Evolutionary conservation across 2,329 filamentous ascomycete species (phyloP), one percentile per base, ranked within the genome.

Genomic region (Curvularia sp.): DNA sequence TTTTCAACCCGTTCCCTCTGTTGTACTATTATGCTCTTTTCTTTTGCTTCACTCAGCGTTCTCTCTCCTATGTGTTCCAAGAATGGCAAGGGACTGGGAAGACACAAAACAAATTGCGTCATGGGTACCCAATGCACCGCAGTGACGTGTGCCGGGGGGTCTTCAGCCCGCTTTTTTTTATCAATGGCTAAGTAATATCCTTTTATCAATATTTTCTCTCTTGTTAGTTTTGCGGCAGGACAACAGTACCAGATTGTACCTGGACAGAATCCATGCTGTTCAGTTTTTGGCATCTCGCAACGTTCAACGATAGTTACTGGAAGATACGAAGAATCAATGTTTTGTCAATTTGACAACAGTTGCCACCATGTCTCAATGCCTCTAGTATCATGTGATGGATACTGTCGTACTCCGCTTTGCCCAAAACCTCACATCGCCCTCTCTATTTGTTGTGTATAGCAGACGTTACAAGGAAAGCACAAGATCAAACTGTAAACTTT

Each of bases 21-120:
- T 49, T 54, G 27, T 54, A 49, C 45, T 54, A 45, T 53, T 23
- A 38, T 39, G 7, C 12, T 41, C 41, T 41, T 32, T 56, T 56
- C 15, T 19, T 42, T 3, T 30, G 10, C n/a, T 47, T 19, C 15
- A 32, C n/a, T 15, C 18, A n/a, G 1, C 4, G 13, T n/a, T 18
- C n/a, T 13, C 28, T 21, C 19, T 19, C 9, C 18, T 5, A 34
- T 30, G 45, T 32, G 28, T 9, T 25, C 13, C 21, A 30, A 32
- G 41, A 45, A 15, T 5, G 30, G 19, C 41, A 42, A 42, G 5
- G 9, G 25, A 42, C 5, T 42, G 12, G 12, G 18, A 42, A 42
- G 19, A 42, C 39, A 23, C 39, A 41, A 13, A 42, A 21, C 3
- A 42, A 42, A 42, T 23, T 42, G 39, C 39, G 21, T 42, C 39